Evolutionary conservation across 2,329 filamentous ascomycete species (phyloP).

Genomic region (Nothophaeocryptopus gaeumannii): DNA sequence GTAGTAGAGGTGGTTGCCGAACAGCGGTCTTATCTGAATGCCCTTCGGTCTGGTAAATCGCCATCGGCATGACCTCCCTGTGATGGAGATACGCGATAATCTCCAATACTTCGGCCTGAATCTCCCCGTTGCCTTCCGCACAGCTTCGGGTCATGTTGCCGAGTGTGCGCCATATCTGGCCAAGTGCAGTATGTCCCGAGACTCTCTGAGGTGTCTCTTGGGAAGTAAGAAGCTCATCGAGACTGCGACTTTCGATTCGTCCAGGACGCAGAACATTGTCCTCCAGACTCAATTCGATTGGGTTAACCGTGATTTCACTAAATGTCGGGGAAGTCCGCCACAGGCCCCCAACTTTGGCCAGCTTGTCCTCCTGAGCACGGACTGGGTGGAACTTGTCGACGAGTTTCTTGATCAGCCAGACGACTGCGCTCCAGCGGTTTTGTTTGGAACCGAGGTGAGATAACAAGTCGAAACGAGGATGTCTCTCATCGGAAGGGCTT

Average conservation of each 20-base stretch:
- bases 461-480: conserved; percentile 37
- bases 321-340: conserved; percentile 16
- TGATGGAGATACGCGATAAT: conserved; percentile 50
- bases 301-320: conserved; percentile 13
- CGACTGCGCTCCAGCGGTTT: conserved; percentile 43
- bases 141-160: conserved; percentile 45
- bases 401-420: conserved; percentile 47
- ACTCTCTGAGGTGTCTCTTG: too few species aligned
- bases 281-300: conserved; percentile 3
- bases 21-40: conserved; percentile 37
- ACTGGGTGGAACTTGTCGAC: conserved; percentile 32
- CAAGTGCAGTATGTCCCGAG: conserved; percentile 37
- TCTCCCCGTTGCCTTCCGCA: conserved; percentile 21
- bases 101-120: conserved; percentile 47
- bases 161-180: conserved; percentile 47
- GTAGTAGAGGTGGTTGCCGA: conserved; percentile 48
- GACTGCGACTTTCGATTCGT: neutral
- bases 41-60: conserved; percentile 43
- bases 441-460: conserved; percentile 39
- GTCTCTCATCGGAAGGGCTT: neutral
- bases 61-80: conserved; percentile 45
- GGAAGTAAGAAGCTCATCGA: conserved; percentile 25
- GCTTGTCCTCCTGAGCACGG: neutral
- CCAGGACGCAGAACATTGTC: neutral
- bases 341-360: conserved; percentile 7